Evolutionary conservation across 2,329 filamentous ascomycete species (phyloP).

Genomic region (Neurospora crassa): DNA sequence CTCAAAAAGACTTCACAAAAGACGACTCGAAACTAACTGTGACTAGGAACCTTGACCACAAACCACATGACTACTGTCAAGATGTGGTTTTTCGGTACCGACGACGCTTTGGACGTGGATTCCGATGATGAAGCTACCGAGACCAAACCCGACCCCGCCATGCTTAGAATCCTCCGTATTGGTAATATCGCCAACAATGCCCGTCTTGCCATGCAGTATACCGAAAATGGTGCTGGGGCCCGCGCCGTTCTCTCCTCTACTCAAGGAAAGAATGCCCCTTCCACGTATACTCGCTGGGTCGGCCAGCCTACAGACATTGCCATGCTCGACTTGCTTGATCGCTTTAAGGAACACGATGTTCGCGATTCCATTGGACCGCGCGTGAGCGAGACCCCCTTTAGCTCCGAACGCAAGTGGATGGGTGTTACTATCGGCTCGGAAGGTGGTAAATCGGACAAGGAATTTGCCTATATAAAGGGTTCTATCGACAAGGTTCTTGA

Average conservation of each 20-base stretch:
- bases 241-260: slow-evolving; percentile 82
- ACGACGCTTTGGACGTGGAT: slow-evolving; percentile 41
- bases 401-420: slow-evolving; percentile 99
- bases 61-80: slow-evolving; percentile 98
- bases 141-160: slow-evolving; percentile 58
- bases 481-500: slow-evolving; percentile 79
- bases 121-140: slow-evolving; percentile 46
- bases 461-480: slow-evolving; percentile 92
- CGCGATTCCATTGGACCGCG: slow-evolving; percentile 77
- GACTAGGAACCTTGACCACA: slow-evolving; percentile 73
- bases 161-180: slow-evolving; percentile 73
- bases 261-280: slow-evolving; percentile 51
- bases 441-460: slow-evolving; percentile 49
- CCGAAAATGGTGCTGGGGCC: slow-evolving; percentile 61
- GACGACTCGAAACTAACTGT: neutral
- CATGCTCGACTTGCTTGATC: slow-evolving; percentile 87
- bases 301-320: slow-evolving; percentile 96
- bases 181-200: slow-evolving; percentile 97
- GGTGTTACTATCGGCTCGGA: slow-evolving; percentile 72
- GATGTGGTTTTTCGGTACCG: slow-evolving; percentile 84
- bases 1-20: slow-evolving; percentile 7
- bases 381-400: slow-evolving; percentile 83
- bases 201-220: slow-evolving; percentile 62
- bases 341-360: slow-evolving; percentile 84
- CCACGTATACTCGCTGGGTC: slow-evolving; percentile 77